phyloP scores from a whole-genome alignment of 176 grass and related monocot genomes.

The Hordeum vulgare region DNA sequence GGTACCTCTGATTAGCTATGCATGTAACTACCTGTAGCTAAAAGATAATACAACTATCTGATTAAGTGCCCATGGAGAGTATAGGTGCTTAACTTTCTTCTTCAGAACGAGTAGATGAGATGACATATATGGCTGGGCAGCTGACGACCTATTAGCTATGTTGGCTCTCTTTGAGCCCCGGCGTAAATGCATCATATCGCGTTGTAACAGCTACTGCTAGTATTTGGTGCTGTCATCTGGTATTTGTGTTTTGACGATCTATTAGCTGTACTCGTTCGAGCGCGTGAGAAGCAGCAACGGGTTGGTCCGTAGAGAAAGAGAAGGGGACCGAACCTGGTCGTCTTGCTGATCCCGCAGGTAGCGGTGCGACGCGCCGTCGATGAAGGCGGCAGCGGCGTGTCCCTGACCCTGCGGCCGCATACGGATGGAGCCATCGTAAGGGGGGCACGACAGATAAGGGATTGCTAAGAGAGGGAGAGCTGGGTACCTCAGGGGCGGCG shows the following conservation, averaged over 20 bases:
- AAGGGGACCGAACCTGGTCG: conserved; percentile 14
- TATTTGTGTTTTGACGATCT: not conserved
- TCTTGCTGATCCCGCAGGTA: conserved; percentile 38
- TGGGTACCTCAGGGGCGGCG: conserved; percentile 23
- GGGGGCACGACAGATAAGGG: not conserved
- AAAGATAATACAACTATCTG: not conserved
- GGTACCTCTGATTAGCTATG: not conserved
- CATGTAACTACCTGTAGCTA: not conserved
- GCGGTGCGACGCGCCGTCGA: conserved; percentile 32
- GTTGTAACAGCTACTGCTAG: too few species aligned
- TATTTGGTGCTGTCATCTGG: not conserved
- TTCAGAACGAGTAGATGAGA: not conserved
- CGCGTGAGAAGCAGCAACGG: not conserved
- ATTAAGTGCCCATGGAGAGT: not conserved
- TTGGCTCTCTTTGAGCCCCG: not conserved
- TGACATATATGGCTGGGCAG: not conserved
- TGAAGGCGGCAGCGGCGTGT: conserved; percentile 23
- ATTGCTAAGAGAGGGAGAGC: not conserved
- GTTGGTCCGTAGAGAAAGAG: not conserved
- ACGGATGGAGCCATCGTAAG: not conserved
- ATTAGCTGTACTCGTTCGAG: not conserved
- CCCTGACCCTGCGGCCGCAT: not conserved
- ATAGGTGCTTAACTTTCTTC: not conserved
- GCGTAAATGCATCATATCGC: not conserved
- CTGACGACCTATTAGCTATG: not conserved